phyloP scores from a whole-genome alignment of 169 alveolate species.

The Plasmodium gaboni region DNA sequence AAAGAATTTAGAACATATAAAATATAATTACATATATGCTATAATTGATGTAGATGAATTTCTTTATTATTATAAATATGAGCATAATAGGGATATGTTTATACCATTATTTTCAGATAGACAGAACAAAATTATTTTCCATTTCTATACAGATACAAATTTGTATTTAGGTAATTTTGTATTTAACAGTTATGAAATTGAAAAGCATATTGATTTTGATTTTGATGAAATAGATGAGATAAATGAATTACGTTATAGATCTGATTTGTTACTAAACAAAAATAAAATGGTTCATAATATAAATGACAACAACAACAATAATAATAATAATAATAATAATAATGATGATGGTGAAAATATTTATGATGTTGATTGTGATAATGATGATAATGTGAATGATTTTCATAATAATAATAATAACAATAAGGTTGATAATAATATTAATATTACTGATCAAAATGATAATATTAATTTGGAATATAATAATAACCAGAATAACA shows the following conservation, averaged over 20 bases:
- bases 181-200: constrained; percentile 55
- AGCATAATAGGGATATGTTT: constrained; percentile 63
- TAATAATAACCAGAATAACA: not conserved
- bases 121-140: constrained; percentile 44
- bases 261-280: constrained; percentile 22
- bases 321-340: too few relatives aligned
- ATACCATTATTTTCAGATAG: constrained; percentile 62
- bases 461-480: not conserved
- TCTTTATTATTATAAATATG: constrained; percentile 66
- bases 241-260: not conserved
- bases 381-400: too few relatives aligned
- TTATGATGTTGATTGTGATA: too few relatives aligned
- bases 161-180: constrained; percentile 49
- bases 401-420: not conserved
- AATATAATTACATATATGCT: constrained; percentile 60
- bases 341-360: too few relatives aligned
- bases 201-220: constrained; percentile 66
- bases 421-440: constrained; percentile 5
- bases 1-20: constrained; percentile 36
- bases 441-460: not conserved
- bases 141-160: constrained; percentile 55
- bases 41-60: constrained; percentile 68
- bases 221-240: constrained; percentile 20
- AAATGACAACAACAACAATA: too few relatives aligned
- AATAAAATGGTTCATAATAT: not conserved